Evolutionary conservation across 345 rosid species (phyloP), one percentile per base, ranked within the genome.

Genomic region (Pugionium dolabratum): DNA sequence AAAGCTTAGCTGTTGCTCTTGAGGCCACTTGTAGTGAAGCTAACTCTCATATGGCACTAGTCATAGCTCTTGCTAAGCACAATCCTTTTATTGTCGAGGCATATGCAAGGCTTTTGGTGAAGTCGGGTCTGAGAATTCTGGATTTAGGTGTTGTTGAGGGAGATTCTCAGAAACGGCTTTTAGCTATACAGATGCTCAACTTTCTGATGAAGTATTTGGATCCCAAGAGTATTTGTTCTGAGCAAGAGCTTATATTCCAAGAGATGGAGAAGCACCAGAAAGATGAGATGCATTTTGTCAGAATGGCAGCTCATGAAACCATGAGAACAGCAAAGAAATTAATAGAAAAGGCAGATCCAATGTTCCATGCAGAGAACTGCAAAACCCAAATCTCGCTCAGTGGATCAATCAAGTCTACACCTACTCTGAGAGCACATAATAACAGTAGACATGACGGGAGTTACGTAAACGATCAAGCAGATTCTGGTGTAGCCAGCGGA

Each of bases 171-270:
- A 88, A 85, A 71, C 73, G 96, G 42, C 76, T 85, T 48, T 78
- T 87, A 4, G 91, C 99, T 1, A 86, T 94, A 61, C 97, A 94
- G 75, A 88, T 94, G 99, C 79, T 94, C 57, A 90, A 81, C 73
- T 90, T 85, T 79, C 75, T 94, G 83, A 90, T 94, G 97, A 90
- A 84, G 80, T 80, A 80, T 64, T 48, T 94, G 78, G 87, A 94
- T 62, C 83, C 84, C 5, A 86, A 95, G 80, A 90, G 97, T 71
- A 72, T 90, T 59, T 72, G 18, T 66, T 86, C 96, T 0, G 91
- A 85, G 79, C 81, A 85, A 47, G 89, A 82, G 64, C 71, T 78
- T 73, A 82, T 94, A 56, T 67, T 65, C 5, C 78, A 74, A 69
- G 93, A 87, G 76, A 87, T 90, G 95, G 92, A 84, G 76, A 88